Base-by-base conservation (phyloP, 495 filamentous ascomycete genomes). In the Podospora comata region DNA sequence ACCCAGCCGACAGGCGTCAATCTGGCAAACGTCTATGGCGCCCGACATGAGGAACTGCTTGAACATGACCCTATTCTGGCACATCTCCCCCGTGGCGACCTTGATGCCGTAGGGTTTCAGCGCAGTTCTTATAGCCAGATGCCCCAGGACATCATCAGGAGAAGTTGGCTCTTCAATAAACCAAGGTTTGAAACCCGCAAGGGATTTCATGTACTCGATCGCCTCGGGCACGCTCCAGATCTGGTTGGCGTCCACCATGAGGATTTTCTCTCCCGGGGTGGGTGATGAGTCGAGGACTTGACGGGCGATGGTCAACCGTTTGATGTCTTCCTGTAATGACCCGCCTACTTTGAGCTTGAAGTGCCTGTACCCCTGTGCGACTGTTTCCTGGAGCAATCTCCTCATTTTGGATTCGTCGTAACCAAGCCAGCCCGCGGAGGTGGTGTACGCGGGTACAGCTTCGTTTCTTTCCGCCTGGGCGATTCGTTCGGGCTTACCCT, bases 81-180 rank as follows among this genome's bases (percentile, higher is more conserved):
- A 96, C 93, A 97, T 97, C 81, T 97, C 93, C 64, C 93, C 93
- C 0, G 93, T 97, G 18, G 93, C 93, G 23, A 97, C 93, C 59
- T 91, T 91, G 71, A 97, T 89, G 67, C 88, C 88, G 75, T 88
- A 78, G 1, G 90, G 90, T 28, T 82, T 81, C 13, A 97, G 85
- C 1, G 93, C 93, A 65, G 93, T 89, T 27, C 90, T 86, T 72
- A 97, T 89, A 5, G 91, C 89, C 64, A 89, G 90, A 83, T 97
- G 93, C 53, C 93, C 93, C 57, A 94, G 88, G 65, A 97, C 88
- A 80, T 97, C 93, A 73, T 97, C 93, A 16, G 93, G 93, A 56
- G 89, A 92, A 57, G 93, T 97, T n/a, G 93, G 93, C 84, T 97
- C 93, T 80, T 97, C 93, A 72, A 97, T 97, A 81, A 97, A 97